Evolutionary conservation across 306 rosid genomes (phyloP), one percentile per base, ranked within the genome.

Genomic region (Sicyos baderoa): DNA sequence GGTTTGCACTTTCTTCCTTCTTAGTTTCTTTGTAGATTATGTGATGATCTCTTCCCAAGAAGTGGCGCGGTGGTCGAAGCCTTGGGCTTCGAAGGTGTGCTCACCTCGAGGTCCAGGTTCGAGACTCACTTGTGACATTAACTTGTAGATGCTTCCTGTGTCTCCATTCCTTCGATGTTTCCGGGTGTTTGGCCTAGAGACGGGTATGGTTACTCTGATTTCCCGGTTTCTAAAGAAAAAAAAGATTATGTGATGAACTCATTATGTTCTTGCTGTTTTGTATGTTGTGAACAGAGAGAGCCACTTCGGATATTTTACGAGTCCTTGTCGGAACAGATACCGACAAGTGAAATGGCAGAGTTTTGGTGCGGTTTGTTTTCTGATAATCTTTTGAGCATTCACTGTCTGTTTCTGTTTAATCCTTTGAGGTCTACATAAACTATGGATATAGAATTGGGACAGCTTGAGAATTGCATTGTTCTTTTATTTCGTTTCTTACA

Each of bases 341-440:
- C 98, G 17, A 25, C 82, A 35, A 93, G 98, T 79, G 90, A 89
- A 81, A 93, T 93, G 97, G 91, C 97, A 7, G 94, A 89, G 72
- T 91, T 88, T 81, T 88, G 95, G 96, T 86, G 69, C 77, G 82
- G 67, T 40, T 25, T 68, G 54, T 68, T 79, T 71, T 40, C 74
- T 49, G 61, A 66, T 66, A 14, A 3, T 44, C 54, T 80, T 54
- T 77, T 44, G n/a, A 32, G 21, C 14, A 68, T 70, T 35, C 77
- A 12, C 16, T 61, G 70, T 64, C 35, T 42, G 23, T 64, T 42
- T 64, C 35, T 42, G 23, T 64, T 42, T 64, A 12, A 18, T 64
- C 22, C 50, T 19, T 54, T 65, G 69, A 71, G 51, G n/a, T 50
- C 55, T 42, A 74, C 11, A 53, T 9, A 8, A 32, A 70, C 40